Evolutionary conservation across 768 basidiomycete species (phyloP).

Genomic region (Suillus occidentalis): DNA sequence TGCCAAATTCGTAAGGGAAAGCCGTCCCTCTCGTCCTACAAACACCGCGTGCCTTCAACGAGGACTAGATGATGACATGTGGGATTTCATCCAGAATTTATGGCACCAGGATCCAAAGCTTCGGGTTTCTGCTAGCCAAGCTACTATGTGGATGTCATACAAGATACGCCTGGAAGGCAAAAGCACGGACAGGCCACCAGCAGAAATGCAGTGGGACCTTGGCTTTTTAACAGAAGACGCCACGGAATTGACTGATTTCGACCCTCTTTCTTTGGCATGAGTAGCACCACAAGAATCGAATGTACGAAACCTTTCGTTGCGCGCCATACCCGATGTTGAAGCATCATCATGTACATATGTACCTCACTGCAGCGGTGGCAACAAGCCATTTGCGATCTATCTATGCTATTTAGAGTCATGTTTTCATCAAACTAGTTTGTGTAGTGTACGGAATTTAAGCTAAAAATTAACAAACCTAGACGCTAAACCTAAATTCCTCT

Average conservation of each 20-base stretch:
- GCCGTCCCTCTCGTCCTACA: constrained; percentile 21
- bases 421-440: not conserved
- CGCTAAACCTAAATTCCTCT: constrained; percentile 31
- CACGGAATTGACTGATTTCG: not conserved
- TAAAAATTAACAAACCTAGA: constrained; percentile 15
- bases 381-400: not conserved
- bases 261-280: not conserved
- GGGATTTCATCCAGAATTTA: constrained; percentile 29
- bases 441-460: not conserved
- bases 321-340: not conserved
- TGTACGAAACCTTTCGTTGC: not conserved
- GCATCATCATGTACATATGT: not conserved
- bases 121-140: constrained; percentile 26
- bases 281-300: not conserved
- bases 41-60: constrained; percentile 8
- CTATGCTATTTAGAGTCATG: not conserved
- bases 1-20: constrained; percentile 17
- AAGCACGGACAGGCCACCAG: not conserved
- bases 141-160: constrained; percentile 20
- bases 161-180: constrained; percentile 14
- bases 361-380: not conserved
- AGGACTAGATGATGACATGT: constrained; percentile 32
- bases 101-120: constrained; percentile 29
- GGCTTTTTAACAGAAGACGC: constrained; percentile 18
- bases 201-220: constrained; percentile 26